Evolutionary conservation across 257 asterid genomes (phyloP).

Genomic region (Petunia secreta): DNA sequence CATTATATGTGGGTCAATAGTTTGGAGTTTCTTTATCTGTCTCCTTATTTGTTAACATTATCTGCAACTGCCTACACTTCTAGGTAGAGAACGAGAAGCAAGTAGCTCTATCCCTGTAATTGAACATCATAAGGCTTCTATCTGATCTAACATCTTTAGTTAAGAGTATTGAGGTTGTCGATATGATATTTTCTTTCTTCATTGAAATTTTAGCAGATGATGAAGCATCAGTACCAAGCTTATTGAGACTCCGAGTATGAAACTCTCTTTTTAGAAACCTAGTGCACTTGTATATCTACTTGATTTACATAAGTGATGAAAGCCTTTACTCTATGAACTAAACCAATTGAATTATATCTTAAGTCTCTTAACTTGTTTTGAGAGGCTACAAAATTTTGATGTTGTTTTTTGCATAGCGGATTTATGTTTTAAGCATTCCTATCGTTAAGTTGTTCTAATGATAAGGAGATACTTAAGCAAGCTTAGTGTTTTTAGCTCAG

Average conservation of each 20-base stretch:
- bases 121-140: constrained; percentile 78
- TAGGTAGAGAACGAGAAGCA: constrained; percentile 84
- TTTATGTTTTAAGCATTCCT: constrained; percentile 94
- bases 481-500: constrained; percentile 81
- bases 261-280: constrained; percentile 30
- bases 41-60: constrained; percentile 16
- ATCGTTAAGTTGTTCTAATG: constrained; percentile 97
- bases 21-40: constrained; percentile 18
- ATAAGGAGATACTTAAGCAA: constrained; percentile 89
- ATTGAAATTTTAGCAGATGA: constrained; percentile 99
- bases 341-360: constrained; percentile 39
- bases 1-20: too few species aligned
- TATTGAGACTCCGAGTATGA: constrained; percentile 87
- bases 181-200: constrained; percentile 88
- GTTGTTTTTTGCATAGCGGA: constrained; percentile 99
- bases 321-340: neutral
- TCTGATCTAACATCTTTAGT: constrained; percentile 77
- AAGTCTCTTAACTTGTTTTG: constrained; percentile 67
- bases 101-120: constrained; percentile 74
- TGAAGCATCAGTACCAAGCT: constrained; percentile 86
- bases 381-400: constrained; percentile 96
- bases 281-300: constrained; percentile 24
- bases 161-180: constrained; percentile 89
- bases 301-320: constrained; percentile 18
- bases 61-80: constrained; percentile 36